phyloP scores from a whole-genome alignment of 164 flowering plant genomes.

The grape (Vitis vinifera) region ASM3070453v1 NC_081821.1:3006001-3006500 shows the following conservation, averaged over 20 bases:
- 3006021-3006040: no score
- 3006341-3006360: conserved; percentile 98
- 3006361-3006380: conserved; percentile 97
- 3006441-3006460: not conserved
- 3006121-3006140: no score
- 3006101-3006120: no score
- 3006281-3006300: conserved; percentile 86
- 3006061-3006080: no score
- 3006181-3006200: not conserved
- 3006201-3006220: not conserved
- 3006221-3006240: conserved; percentile 79
- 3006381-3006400: conserved; percentile 89
- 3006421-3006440: not conserved
- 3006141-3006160: no score
- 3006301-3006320: conserved; percentile 91
- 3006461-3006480: not conserved
- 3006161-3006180: not conserved
- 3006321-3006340: conserved; percentile 97
- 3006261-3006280: conserved; percentile 96
- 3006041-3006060: no score
- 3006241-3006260: conserved; percentile 98
- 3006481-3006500: conserved; percentile 1
- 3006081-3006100: no score
- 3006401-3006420: conserved; percentile 11
- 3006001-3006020: no score